Conservation (phyloP, 164 flowering plant genomes). For the Euptelea pleiosperma region DNA sequence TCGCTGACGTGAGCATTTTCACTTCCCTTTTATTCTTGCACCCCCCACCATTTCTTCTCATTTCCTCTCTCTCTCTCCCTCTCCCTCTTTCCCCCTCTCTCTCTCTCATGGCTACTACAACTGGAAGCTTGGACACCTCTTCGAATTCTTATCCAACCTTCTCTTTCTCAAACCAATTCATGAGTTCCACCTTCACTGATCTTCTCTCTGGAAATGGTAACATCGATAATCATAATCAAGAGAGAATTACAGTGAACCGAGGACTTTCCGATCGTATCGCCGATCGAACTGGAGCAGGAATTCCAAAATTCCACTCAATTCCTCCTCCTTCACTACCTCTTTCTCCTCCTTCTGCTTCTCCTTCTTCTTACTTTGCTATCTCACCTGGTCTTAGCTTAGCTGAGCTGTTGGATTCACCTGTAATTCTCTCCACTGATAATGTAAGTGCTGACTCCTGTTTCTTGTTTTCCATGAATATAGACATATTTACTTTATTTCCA, state of each 20-base stretch:
- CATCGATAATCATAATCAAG: constrained; percentile 11
- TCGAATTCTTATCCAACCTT: constrained; percentile 15
- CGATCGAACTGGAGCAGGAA: constrained; percentile 26
- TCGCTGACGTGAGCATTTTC: neutral
- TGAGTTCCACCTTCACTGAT: constrained; percentile 31
- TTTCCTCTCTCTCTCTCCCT: constrained; percentile 15
- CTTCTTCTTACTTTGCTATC: constrained; percentile 51
- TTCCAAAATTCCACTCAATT: constrained; percentile 56
- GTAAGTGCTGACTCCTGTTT: too few species aligned
- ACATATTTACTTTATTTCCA: too few species aligned
- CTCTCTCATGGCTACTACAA: constrained; percentile 29
- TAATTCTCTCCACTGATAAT: constrained; percentile 44
- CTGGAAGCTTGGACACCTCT: constrained; percentile 18
- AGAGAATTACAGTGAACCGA: constrained; percentile 12
- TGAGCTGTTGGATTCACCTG: constrained; percentile 61
- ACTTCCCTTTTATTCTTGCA: neutral
- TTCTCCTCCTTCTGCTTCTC: constrained; percentile 56
- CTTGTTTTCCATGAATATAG: too few species aligned
- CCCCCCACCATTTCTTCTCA: constrained; percentile 6
- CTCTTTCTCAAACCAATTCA: constrained; percentile 28
- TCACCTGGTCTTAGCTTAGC: constrained; percentile 56
- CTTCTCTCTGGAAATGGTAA: constrained; percentile 23
- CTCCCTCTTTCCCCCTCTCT: too few species aligned
- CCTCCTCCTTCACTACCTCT: constrained; percentile 54
- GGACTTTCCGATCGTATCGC: constrained; percentile 26